Evolutionary conservation across 2,329 filamentous ascomycete genomes (phyloP).

Genomic region (Eutypella sp.): DNA sequence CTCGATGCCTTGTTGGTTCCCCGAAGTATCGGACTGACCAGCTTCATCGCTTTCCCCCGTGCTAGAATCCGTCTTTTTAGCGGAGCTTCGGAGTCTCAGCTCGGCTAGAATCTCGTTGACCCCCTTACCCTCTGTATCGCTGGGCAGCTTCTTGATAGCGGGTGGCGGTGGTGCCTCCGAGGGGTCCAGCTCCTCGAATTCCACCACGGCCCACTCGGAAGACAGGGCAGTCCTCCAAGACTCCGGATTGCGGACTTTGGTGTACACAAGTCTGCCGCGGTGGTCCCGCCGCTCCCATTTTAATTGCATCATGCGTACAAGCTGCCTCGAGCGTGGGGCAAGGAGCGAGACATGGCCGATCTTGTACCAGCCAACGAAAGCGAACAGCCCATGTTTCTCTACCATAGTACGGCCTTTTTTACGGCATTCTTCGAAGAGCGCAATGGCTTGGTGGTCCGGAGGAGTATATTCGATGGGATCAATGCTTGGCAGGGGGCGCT

Average conservation of each 20-base stretch:
- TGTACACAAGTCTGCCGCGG: conserved; percentile 8
- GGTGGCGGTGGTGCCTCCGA: conserved; percentile 12
- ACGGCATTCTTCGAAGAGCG: conserved; percentile 17
- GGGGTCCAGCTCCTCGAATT: conserved; percentile 14
- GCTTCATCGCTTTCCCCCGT: not conserved
- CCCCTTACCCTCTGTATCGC: not conserved
- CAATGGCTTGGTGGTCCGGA: conserved; percentile 10
- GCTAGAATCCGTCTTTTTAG: not conserved
- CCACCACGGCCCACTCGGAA: conserved; percentile 21
- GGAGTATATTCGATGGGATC: conserved; percentile 22
- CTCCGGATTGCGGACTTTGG: conserved; percentile 1
- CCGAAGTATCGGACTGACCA: too few species aligned
- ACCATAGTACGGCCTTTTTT: not conserved
- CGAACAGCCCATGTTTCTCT: conserved; percentile 4
- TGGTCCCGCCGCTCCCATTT: conserved; percentile 22
- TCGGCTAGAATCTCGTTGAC: conserved; percentile 14
- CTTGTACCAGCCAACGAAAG: conserved; percentile 22
- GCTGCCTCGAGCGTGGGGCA: conserved; percentile 18
- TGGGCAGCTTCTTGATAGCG: conserved; percentile 14
- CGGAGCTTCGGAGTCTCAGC: conserved; percentile 7
- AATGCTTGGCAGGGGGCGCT: conserved; percentile 9
- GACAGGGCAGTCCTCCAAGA: conserved; percentile 11
- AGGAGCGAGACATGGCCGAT: conserved; percentile 18
- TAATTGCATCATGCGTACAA: conserved; percentile 20
- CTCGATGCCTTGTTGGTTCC: too few species aligned